Percentiles rank a stretch among this genome's conserved stretches.
These are phyloP conservation scores for Sedum album DNA, from an alignment of 164 flowering plant genomes.

Conservation along the genomic window DNA sequence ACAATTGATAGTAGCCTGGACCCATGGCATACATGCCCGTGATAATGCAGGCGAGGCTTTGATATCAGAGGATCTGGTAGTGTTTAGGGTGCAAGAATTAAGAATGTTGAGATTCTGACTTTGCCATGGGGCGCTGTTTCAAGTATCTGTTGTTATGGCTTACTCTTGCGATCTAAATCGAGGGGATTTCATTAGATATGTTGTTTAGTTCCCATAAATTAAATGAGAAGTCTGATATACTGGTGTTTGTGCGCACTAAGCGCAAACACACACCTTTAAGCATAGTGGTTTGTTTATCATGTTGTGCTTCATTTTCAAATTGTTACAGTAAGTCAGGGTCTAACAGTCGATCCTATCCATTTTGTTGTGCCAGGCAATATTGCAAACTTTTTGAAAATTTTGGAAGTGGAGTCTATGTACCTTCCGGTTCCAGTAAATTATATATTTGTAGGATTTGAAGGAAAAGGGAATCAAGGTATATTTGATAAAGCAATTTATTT, in stretches of 20 bases:
- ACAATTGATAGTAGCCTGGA: background rate
- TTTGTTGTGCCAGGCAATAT: conserved; percentile 49
- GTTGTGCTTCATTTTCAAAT: background rate
- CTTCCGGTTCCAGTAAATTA: conserved; percentile 93
- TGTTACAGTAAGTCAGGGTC: background rate
- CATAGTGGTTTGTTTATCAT: background rate
- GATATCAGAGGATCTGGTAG: too few species aligned
- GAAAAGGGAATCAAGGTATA: conserved; percentile 91
- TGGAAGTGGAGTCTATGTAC: conserved; percentile 78
- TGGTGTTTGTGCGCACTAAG: background rate
- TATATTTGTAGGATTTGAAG: conserved; percentile 95
- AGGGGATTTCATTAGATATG: background rate
- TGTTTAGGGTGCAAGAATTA: background rate
- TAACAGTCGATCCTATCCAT: background rate
- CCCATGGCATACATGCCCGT: too few species aligned
- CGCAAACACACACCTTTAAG: background rate
- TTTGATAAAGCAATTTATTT: background rate
- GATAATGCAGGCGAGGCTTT: too few species aligned
- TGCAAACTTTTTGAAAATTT: conserved; percentile 69
- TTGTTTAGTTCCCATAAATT: background rate
- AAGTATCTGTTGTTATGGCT: background rate
- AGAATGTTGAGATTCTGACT: background rate
- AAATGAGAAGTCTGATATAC: background rate
- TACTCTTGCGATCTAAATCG: background rate
- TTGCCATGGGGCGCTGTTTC: background rate